A percentile compares a stretch with the other conserved stretches of the same genome.
phyloP scores from a whole-genome alignment of 768 basidiomycete genomes.

The Leccinum rimulosum region DNA sequence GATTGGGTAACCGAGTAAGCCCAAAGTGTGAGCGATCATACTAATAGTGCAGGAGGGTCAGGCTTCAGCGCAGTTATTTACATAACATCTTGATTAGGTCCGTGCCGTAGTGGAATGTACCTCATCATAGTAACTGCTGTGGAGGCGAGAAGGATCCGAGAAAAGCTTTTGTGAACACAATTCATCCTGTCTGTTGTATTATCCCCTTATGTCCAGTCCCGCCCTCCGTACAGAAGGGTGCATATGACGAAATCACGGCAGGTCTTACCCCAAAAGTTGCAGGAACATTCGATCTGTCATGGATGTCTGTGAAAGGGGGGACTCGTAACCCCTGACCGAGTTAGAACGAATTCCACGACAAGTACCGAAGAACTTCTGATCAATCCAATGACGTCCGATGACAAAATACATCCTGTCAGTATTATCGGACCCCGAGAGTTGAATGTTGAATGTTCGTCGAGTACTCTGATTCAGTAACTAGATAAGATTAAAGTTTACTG shows the following conservation, averaged over 20 bases:
- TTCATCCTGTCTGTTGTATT: not conserved
- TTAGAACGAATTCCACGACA: not conserved
- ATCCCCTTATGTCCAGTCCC: no score
- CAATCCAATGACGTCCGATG: not conserved
- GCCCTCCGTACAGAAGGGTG: not conserved
- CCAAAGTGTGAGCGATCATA: not conserved
- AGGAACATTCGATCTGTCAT: not conserved
- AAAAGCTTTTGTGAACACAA: not conserved
- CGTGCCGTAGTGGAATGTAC: not conserved
- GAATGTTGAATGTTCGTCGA: no score
- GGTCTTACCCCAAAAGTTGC: not conserved
- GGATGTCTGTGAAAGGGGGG: not conserved
- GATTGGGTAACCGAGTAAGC: not conserved
- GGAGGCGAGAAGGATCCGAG: not conserved
- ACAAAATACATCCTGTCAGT: not conserved
- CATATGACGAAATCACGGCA: not conserved
- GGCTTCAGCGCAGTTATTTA: not conserved
- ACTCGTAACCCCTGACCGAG: not conserved
- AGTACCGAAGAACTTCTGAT: not conserved
- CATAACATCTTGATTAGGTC: not conserved
- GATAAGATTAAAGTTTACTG: not conserved
- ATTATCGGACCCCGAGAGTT: no score
- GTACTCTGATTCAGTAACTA: not conserved
- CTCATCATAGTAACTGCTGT: not conserved
- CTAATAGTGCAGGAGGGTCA: not conserved